A percentile compares a stretch with the other conserved stretches of the same genome.
Conservation (phyloP, 2,329 filamentous ascomycete species). For the Aspergillus vadensis region DNA sequence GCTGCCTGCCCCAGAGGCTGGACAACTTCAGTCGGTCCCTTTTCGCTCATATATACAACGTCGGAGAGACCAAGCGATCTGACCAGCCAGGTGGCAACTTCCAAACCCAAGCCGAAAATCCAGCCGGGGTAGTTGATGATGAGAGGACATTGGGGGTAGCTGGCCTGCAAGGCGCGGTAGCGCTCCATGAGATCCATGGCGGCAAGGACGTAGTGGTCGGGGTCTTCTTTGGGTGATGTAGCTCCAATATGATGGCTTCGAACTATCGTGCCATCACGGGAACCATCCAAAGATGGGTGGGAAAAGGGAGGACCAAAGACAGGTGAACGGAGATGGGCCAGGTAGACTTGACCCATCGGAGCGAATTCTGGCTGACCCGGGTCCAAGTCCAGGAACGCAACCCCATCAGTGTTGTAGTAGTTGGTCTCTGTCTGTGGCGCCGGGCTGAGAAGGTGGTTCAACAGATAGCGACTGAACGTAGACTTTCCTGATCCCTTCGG, state of each 20-base stretch:
- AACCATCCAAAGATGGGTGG: slow-evolving; percentile 47
- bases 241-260: slow-evolving; percentile 58
- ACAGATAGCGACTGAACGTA: slow-evolving; percentile 58
- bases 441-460: slow-evolving; percentile 56
- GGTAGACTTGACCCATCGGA: slow-evolving; percentile 60
- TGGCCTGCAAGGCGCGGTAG: slow-evolving; percentile 47
- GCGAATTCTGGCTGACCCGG: slow-evolving; percentile 62
- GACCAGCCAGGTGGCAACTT: slow-evolving; percentile 52
- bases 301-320: slow-evolving; percentile 60
- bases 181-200: slow-evolving; percentile 54
- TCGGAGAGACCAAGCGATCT: slow-evolving; percentile 51
- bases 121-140: slow-evolving; percentile 61
- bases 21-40: slow-evolving; percentile 48
- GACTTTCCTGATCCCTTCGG: slow-evolving; percentile 62
- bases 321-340: slow-evolving; percentile 54
- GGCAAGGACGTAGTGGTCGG: slow-evolving; percentile 58
- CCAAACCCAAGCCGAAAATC: slow-evolving; percentile 56
- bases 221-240: slow-evolving; percentile 57
- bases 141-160: slow-evolving; percentile 50
- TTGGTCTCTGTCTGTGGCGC: slow-evolving; percentile 35
- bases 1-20: slow-evolving; percentile 46
- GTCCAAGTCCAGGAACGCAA: slow-evolving; percentile 62
- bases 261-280: slow-evolving; percentile 43
- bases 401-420: slow-evolving; percentile 40
- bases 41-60: slow-evolving; percentile 56